Base-by-base conservation (phyloP, 1,139 yeast genomes). In the Scheffersomyces parashehatae region DNA sequence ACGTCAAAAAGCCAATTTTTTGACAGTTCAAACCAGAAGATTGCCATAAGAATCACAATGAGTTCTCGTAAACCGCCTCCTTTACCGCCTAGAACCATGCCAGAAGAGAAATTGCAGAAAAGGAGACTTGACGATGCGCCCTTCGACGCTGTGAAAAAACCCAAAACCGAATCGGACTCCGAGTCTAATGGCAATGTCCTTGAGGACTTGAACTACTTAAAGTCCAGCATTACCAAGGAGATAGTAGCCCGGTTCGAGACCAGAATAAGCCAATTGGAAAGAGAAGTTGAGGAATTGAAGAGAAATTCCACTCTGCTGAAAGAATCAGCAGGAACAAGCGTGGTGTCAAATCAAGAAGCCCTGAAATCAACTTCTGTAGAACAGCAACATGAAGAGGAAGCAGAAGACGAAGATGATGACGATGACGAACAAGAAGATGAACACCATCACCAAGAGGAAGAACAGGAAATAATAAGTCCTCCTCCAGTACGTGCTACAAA, bases 41-140 rank as follows among this genome's bases (percentile, higher is more conserved):
- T 20, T 6, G 7, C 9, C 7, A 20, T 3, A 3, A 6, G 20
- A 20, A 20, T 20, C 26, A 5, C 9, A 20, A 20, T 20, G 8
- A 20, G 26, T 6, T 20, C 26, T 20, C 26, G 26, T 6, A 3
- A 20, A 20, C 26, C 26, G 26, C 26, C 26, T 5, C 7, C 8
- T 20, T 20, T 20, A 20, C 26, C 7, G 8, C 26, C 20, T 20
- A 20, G 26, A 20, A 20, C 5, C 26, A 30, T 29, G 31, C 28
- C 12, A 16, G 35, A 30, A 3, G 36, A 24, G 29, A 29, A 36
- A 9, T n/a, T 59, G 28, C 48, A 45, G 35, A 61, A 61, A 41
- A 51, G 66, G 45, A 56, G 52, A 37, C 49, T 56, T 30, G 63
- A 58, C 31, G 63, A 58, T 4, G 12, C n/a, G n/a, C 12, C 35